Evolutionary conservation across 345 rosid species (phyloP), one percentile per base, ranked within the genome.

Genomic region (Euphorbia tirucalli): DNA sequence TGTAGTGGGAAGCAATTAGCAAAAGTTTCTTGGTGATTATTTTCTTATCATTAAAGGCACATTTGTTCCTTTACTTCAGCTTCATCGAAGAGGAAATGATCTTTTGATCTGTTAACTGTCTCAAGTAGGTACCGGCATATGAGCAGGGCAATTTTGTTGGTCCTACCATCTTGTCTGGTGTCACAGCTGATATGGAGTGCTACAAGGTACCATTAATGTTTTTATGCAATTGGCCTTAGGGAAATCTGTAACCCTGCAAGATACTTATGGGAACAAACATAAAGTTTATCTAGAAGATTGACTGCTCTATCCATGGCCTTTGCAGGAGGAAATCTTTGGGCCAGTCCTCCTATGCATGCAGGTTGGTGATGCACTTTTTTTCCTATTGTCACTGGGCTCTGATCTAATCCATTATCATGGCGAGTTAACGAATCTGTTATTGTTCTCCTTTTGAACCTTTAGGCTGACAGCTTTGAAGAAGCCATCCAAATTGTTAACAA

Each of bases 241-340:
- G 43, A 41, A 74, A 46, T 64, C 58, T 41, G 24, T 66, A 3
- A 56, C 63, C 71, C n/a, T 2, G 0, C 1, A 16, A 49, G 11
- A 7, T 14, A 24, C 25, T 14, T 22, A 43, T 61, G 11, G 67
- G 46, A 11, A 25, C 7, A 28, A 27, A 55, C 14, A 3, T 71
- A 37, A 48, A 68, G 46, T 41, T 24, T 72, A 41, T 19, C 27
- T 7, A 41, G 21, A 31, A 44, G 44, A 22, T 62, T 62, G n/a
- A 78, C 69, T 70, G 24, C 32, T 73, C 19, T 66, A 27, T 24
- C 35, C 19, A 55, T 54, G 71, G 62, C 58, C 56, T 74, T 55
- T 80, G 80, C 87, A 94, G 98, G 99, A 94, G 84, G 99, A 94
- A 84, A 94, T 94, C 71, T 94, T 94, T 78, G 99, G 99, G 66